These are phyloP conservation scores for Candida taoyuanica DNA, from an alignment of 805 yeast genomes.

Conservation along the genomic window DNA sequence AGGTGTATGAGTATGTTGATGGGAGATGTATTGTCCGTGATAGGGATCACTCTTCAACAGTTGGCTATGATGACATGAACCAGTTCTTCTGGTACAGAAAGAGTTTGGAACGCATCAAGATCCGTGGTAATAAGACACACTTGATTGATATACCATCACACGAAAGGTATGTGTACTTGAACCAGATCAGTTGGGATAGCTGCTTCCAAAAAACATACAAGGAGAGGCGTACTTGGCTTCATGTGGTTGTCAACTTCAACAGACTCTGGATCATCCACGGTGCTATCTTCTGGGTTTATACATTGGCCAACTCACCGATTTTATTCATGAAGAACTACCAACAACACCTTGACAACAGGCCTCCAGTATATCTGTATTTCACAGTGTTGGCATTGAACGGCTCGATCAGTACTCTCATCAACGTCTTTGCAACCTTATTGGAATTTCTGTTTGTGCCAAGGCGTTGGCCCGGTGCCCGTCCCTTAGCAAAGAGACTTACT, in stretches of 20 bases:
- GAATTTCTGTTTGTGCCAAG: slow-evolving; percentile 68
- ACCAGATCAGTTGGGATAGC: slow-evolving; percentile 58
- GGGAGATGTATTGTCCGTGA: slow-evolving; percentile 45
- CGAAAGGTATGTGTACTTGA: slow-evolving; percentile 52
- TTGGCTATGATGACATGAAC: slow-evolving; percentile 89
- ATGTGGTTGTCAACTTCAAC: slow-evolving; percentile 66
- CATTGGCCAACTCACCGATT: slow-evolving; percentile 62
- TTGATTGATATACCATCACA: slow-evolving; percentile 37
- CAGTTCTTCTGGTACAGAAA: slow-evolving; percentile 81
- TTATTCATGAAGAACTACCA: slow-evolving; percentile 57
- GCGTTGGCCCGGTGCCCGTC: slow-evolving; percentile 66
- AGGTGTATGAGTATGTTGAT: slow-evolving; percentile 41
- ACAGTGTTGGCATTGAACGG: slow-evolving; percentile 69
- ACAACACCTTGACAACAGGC: slow-evolving; percentile 51
- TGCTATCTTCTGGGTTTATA: slow-evolving; percentile 73
- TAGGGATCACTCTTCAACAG: slow-evolving; percentile 60
- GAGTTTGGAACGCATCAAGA: slow-evolving; percentile 54
- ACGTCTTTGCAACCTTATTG: slow-evolving; percentile 48
- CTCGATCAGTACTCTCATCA: slow-evolving; percentile 50
- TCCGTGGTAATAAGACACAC: slow-evolving; percentile 36
- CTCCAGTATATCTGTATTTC: slow-evolving; percentile 49
- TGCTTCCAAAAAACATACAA: slow-evolving; percentile 71
- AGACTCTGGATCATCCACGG: slow-evolving; percentile 77
- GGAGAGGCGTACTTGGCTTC: slow-evolving; percentile 76
- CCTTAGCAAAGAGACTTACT: slow-evolving; percentile 44